Evolutionary conservation across 2,329 filamentous ascomycete species (phyloP), one percentile per base, ranked within the genome.

Genomic region (Fusarium citri): DNA sequence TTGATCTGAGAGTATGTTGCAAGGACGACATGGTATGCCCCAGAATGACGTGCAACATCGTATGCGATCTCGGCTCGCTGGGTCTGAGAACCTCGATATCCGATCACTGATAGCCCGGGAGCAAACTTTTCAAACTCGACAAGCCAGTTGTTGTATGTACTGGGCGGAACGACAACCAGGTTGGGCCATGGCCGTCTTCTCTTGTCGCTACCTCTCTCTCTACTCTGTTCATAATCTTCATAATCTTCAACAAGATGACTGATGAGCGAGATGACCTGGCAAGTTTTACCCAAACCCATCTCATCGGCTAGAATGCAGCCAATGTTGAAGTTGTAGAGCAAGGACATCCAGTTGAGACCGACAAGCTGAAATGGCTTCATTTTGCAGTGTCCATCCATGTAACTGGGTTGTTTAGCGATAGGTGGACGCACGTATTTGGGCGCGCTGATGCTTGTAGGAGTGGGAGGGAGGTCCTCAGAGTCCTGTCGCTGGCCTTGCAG

Each of bases 281-380:
- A 98, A 1, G 96, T 99, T 84, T 99, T 99, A 47, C 96, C 96
- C 42, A 95, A 84, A 54, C 93, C 96, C 96, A 99, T 99, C 77
- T 99, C 96, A 77, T 99, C 96, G 3, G 96, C 96, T 20, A 99
- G 84, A 59, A 99, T 98, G 68, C 94, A 95, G 47, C 93, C 95
- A 54, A 97, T 87, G 28, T 90, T 86, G 61, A 92, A 90, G 55
- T 90, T 86, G 81, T 94, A 97, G 16, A 99, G 86, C 47, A 98
- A 82, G 58, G 91, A 89, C 76, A 99, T 87, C 96, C 96, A 99
- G 77, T 98, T 98, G 54, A 99, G 86, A 6, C 96, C 96, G 30
- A 97, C 94, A 22, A 98, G 83, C 78, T 99, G 96, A 76, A 98
- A 98, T 37, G 96, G 91, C 77, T 98, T 98, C 84, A 99, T 89